A percentile compares a stretch with the other conserved stretches of the same genome.
Conservation (phyloP, 148 eudicot species). For the Diospyros kaki region DNA sequence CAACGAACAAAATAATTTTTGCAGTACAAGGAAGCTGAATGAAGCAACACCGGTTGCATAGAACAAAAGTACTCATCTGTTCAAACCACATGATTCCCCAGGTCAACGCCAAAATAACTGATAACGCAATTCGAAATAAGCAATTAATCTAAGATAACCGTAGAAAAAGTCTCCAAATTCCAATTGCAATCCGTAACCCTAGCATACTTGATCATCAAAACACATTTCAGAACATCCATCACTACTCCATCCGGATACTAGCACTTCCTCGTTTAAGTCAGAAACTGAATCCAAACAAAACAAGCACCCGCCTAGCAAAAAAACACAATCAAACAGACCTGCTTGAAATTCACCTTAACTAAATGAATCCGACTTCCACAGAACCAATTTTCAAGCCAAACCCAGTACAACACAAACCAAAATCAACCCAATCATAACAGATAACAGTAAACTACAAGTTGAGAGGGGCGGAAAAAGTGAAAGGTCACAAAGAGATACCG, state of each 20-base stretch:
- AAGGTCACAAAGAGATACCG: conserved; percentile 35
- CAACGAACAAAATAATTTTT: not conserved
- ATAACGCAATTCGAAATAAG: not conserved
- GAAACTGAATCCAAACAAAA: not conserved
- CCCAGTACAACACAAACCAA: conserved; percentile 4
- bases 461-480: not conserved
- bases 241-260: not conserved
- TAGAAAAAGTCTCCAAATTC: not conserved
- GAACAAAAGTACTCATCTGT: not conserved
- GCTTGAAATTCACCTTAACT: not conserved
- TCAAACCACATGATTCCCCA: not conserved
- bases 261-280: not conserved
- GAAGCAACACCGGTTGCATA: no score
- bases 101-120: not conserved
- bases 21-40: no score
- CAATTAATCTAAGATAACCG: not conserved
- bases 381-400: not conserved
- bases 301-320: not conserved
- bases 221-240: not conserved
- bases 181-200: not conserved
- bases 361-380: not conserved
- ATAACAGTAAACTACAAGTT: not conserved
- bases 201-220: not conserved
- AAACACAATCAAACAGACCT: conserved; percentile 2
- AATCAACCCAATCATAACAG: not conserved